A percentile compares a stretch with the other conserved stretches of the same genome.
Evolutionary conservation across 192 early-diverging fungal genomes (phyloP).

Genomic region (Backusella macrospora): DNA sequence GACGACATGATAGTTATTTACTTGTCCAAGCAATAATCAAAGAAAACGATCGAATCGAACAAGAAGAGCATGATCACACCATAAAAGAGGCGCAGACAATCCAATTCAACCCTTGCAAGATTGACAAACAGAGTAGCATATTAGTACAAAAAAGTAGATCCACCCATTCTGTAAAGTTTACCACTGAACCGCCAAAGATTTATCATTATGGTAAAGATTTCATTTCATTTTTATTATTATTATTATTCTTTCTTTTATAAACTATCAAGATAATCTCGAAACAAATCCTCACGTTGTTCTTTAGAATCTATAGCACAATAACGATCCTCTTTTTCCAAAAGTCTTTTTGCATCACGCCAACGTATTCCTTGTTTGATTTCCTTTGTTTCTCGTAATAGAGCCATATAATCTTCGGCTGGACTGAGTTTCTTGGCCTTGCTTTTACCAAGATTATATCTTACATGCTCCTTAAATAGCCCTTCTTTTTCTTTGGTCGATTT

Average conservation of each 20-base stretch:
- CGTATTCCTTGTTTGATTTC: constrained; percentile 59
- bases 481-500: constrained; percentile 63
- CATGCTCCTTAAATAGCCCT: constrained; percentile 66
- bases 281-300: constrained; percentile 68
- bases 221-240: neutral
- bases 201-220: constrained; percentile 20
- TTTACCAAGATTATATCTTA: constrained; percentile 46
- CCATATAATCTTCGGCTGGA: constrained; percentile 55
- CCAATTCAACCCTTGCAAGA: neutral
- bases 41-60: constrained; percentile 3
- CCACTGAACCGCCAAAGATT: constrained; percentile 23
- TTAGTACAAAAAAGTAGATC: constrained; percentile 10
- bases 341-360: constrained; percentile 67
- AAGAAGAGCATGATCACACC: neutral
- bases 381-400: constrained; percentile 58
- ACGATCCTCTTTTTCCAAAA: constrained; percentile 67
- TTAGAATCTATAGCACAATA: constrained; percentile 67
- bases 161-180: constrained; percentile 19
- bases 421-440: neutral
- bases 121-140: neutral
- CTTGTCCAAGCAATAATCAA: constrained; percentile 17
- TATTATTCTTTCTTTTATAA: too few species aligned
- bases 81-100: constrained; percentile 1
- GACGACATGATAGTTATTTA: constrained; percentile 12
- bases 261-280: constrained; percentile 61